phyloP scores from a whole-genome alignment of 805 yeast species.

The Sugiyamaella valdiviana region DNA sequence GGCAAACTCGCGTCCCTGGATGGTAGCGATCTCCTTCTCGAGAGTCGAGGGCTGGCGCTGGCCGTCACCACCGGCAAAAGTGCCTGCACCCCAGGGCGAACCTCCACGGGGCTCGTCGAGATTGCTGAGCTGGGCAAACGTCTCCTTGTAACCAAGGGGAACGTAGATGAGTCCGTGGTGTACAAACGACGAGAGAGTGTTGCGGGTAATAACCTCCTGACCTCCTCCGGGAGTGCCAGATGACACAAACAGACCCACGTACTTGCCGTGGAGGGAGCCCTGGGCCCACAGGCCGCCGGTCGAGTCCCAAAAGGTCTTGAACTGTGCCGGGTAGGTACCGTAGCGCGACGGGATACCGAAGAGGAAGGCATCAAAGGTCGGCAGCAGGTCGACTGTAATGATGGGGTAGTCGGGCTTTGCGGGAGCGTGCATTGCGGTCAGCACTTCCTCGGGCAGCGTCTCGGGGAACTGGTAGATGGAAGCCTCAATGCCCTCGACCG shows the following conservation, averaged over 20 bases:
- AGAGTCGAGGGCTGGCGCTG: constrained; percentile 58
- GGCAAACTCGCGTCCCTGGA: constrained; percentile 65
- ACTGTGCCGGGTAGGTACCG: constrained; percentile 71
- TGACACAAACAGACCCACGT: constrained; percentile 64
- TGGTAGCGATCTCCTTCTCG: constrained; percentile 58
- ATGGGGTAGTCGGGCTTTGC: constrained; percentile 42
- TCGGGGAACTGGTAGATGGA: constrained; percentile 72
- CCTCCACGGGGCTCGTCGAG: constrained; percentile 72
- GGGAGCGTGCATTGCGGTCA: constrained; percentile 53
- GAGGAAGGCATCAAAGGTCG: constrained; percentile 62
- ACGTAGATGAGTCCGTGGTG: constrained; percentile 77
- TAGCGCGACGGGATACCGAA: constrained; percentile 79
- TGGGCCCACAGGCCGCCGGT: constrained; percentile 73
- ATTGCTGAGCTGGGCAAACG: constrained; percentile 50
- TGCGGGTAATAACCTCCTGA: constrained; percentile 62
- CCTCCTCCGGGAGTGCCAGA: constrained; percentile 77
- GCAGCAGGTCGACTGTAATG: constrained; percentile 49
- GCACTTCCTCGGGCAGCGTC: constrained; percentile 57
- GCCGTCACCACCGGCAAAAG: constrained; percentile 71
- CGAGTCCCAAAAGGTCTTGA: constrained; percentile 67
- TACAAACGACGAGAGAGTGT: constrained; percentile 49
- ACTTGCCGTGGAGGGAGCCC: constrained; percentile 66
- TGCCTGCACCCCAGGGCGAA: constrained; percentile 85
- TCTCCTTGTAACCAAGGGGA: constrained; percentile 66
- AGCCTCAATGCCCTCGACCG: constrained; percentile 58